phyloP scores from a whole-genome alignment of 2,329 filamentous ascomycete species.

The Xylariomycetidae sp. region DNA sequence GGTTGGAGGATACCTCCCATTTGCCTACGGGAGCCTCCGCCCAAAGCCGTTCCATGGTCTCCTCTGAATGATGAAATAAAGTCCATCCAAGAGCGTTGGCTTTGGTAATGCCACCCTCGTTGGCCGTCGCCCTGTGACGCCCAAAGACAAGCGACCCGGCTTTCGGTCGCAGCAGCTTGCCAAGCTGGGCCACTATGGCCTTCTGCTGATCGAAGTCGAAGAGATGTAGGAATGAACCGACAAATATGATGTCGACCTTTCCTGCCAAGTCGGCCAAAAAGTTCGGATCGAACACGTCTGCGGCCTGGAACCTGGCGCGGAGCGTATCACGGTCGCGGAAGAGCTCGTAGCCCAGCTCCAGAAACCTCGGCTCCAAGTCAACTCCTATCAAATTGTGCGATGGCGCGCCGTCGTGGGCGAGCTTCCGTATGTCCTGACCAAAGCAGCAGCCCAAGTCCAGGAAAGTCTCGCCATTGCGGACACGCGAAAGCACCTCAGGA shows the following conservation, averaged over 20 bases:
- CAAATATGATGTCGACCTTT: constrained; percentile 23
- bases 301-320: constrained; percentile 32
- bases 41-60: no score
- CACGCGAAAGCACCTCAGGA: constrained; percentile 15
- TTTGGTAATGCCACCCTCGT: no score
- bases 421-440: constrained; percentile 38
- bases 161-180: constrained; percentile 22
- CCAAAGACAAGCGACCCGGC: constrained; percentile 27
- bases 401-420: constrained; percentile 31
- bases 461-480: constrained; percentile 22
- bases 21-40: no score
- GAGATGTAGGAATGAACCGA: constrained; percentile 33
- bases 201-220: constrained; percentile 32
- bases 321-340: constrained; percentile 33
- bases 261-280: constrained; percentile 26
- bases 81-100: no score
- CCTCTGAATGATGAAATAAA: no score
- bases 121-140: no score
- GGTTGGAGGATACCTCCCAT: no score
- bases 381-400: constrained; percentile 26
- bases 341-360: constrained; percentile 36
- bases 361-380: constrained; percentile 31
- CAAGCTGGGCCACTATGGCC: constrained; percentile 20
- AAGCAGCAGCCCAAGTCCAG: constrained; percentile 39
- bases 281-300: constrained; percentile 19